Evolutionary conservation across 129 eudicot genomes (phyloP), one percentile per base, ranked within the genome.

Genomic region (Pulicaria dysenterica): DNA sequence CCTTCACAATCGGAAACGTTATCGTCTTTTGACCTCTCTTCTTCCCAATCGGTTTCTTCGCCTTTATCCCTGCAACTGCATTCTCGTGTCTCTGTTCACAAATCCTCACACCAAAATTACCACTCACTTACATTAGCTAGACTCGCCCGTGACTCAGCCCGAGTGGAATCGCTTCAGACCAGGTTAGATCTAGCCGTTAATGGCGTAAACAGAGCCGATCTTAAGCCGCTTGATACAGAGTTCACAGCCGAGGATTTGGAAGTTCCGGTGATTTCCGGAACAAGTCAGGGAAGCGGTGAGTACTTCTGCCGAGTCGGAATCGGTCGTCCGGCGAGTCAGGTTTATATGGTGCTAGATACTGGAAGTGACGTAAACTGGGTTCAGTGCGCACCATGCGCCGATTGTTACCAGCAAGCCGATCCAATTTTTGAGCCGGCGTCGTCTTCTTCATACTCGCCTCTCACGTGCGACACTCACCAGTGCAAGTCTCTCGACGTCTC

Each of bases 351-450:
- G 13, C 83, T 94, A 7, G 99, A 94, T 70, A 93, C 98, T 0
- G 98, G 98, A 1, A 93, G 98, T 70, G 98, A 93, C 74, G 87
- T 93, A 11, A 93, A 85, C 81, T 93, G 98, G 98, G 75, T 93
- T 7, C 98, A 93, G 46, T 93, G 98, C 76, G 87, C 95, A 19
- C 96, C 98, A 8, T 93, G 98, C 76, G 89, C 93, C 37, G 96
- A 90, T 8, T 93, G 98, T 43, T 93, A 93, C 84, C 83, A 86
- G 49, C 98, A 93, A 75, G 78, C 96, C 39, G 95, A 90, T 64
- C 98, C 98, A 3, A 90, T 93, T 47, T 93, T 90, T 73, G 89
- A 88, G 73, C 98, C 98, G 38, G 50, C 75, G 10, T 19, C 72
- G 3, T 93, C 98, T 0, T 75, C 96, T 13, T 77, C 95, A 0